Evolutionary conservation across 805 yeast genomes (phyloP).

Genomic region (Myxozyma udenii): DNA sequence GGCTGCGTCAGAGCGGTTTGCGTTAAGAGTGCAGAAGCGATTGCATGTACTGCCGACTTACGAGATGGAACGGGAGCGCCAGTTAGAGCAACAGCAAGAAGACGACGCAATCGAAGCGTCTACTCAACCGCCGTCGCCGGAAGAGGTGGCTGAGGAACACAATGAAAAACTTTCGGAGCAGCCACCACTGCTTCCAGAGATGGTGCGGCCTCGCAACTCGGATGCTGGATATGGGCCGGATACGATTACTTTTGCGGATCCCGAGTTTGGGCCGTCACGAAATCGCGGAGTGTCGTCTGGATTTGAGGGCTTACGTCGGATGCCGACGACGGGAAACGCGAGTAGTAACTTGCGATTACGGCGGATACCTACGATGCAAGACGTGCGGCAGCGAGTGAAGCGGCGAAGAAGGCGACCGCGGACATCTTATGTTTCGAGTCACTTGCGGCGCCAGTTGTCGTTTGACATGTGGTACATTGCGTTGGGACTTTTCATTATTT

Average conservation of each 20-base stretch:
- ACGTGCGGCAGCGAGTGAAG: constrained; percentile 29
- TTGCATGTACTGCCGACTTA: not conserved
- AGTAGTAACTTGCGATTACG: not conserved
- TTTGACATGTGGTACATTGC: constrained; percentile 94
- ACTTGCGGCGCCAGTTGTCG: constrained; percentile 85
- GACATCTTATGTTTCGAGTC: constrained; percentile 72
- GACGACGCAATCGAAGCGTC: too few relatives aligned
- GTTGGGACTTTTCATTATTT: constrained; percentile 77
- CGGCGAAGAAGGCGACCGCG: constrained; percentile 43
- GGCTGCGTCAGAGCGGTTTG: not conserved
- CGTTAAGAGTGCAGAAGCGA: not conserved
- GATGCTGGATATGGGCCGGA: not conserved
- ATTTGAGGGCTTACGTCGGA: not conserved
- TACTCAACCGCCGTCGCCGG: not conserved
- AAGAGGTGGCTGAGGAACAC: not conserved
- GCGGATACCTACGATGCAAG: not conserved
- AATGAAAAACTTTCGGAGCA: not conserved
- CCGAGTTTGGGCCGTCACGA: not conserved
- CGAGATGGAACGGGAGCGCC: not conserved
- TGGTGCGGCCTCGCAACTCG: not conserved
- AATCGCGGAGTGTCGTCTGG: not conserved
- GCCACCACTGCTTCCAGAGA: not conserved
- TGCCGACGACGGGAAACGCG: not conserved
- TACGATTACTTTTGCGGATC: not conserved
- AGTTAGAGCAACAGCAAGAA: not conserved